Evolutionary conservation across 2,329 filamentous ascomycete species (phyloP), one percentile per base, ranked within the genome.

Genomic region (Ceratocystis lukuohia): DNA sequence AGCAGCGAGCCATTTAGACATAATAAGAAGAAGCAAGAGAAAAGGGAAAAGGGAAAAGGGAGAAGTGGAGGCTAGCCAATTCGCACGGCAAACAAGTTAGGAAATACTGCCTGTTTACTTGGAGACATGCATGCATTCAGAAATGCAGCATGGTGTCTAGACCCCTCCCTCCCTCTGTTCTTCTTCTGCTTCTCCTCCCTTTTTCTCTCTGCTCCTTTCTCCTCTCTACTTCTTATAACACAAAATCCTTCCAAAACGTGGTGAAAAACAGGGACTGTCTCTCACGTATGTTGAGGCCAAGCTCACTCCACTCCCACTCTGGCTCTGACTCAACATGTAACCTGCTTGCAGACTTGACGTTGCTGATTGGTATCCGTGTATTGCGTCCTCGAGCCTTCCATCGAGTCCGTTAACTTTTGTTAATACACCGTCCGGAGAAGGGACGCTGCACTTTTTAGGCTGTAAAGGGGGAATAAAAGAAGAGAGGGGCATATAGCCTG

Each of bases 201-300:
- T n/a, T n/a, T 48, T 37, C 33, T 37, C 46, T 22, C 46, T n/a
- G 17, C 46, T 22, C 46, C 46, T 22, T n/a, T 50, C 46, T 50
- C 46, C 46, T 50, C 20, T 48, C 46, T 22, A 22, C 46, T 22
- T 50, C 46, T 50, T 22, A 22, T 30, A 57, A 57, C 53, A 57
- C 53, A 57, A 57, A 57, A 57, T 57, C 20, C 53, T 28, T 57
- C 53, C 10, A 57, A 12, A 57, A 57, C 53, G 53, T 57, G 53
- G 53, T 28, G 53, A 28, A 57, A 57, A 57, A 12, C 53, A 57
- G 53, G 53, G 53, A 57, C 53, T 33, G 12, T 22, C 53, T 57
- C 53, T 57, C 25, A 57, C 7, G 15, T 28, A 28, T 57, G 53
- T 8, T 57, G 53, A 30, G n/a, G 10, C 22, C 20, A 17, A 5